phyloP scores from a whole-genome alignment of 306 rosid genomes.

The Adenanthera pavonina region DNA sequence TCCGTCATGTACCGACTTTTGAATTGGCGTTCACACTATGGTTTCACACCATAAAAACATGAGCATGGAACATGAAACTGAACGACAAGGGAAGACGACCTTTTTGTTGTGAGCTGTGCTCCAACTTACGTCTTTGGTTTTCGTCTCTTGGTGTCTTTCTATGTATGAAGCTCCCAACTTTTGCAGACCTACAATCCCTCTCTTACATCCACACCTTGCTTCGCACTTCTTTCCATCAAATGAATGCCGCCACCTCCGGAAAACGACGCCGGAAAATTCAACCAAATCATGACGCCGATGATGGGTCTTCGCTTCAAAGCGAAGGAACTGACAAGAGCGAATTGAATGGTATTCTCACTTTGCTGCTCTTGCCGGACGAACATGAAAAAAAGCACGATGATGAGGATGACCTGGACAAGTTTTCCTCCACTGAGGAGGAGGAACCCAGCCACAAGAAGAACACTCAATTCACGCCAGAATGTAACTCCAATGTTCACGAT shows the following conservation, averaged over 20 bases:
- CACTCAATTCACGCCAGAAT: constrained; percentile 59
- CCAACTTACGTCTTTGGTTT: neutral
- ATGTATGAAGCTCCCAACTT: constrained; percentile 52
- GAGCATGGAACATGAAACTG: neutral
- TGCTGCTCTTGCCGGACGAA: constrained; percentile 55
- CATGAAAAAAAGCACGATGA: constrained; percentile 65
- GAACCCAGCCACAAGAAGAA: constrained; percentile 54
- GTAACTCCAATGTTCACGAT: constrained; percentile 55
- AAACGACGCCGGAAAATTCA: constrained; percentile 41
- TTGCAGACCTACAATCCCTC: constrained; percentile 50
- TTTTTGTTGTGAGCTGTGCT: neutral
- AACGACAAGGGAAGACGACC: neutral
- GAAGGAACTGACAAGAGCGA: constrained; percentile 49
- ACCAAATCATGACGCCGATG: constrained; percentile 29
- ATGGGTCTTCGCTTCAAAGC: constrained; percentile 23
- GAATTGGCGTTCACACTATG: constrained; percentile 10
- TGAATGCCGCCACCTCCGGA: constrained; percentile 34
- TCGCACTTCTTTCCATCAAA: constrained; percentile 43
- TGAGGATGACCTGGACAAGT: constrained; percentile 44
- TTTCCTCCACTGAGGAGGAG: constrained; percentile 52
- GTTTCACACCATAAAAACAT: neutral
- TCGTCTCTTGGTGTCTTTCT: neutral
- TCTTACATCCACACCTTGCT: constrained; percentile 46
- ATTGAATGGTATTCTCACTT: constrained; percentile 54
- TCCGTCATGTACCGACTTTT: neutral